Evolutionary conservation across 2,329 filamentous ascomycete genomes (phyloP).

Genomic region (Monilinia laxa): DNA sequence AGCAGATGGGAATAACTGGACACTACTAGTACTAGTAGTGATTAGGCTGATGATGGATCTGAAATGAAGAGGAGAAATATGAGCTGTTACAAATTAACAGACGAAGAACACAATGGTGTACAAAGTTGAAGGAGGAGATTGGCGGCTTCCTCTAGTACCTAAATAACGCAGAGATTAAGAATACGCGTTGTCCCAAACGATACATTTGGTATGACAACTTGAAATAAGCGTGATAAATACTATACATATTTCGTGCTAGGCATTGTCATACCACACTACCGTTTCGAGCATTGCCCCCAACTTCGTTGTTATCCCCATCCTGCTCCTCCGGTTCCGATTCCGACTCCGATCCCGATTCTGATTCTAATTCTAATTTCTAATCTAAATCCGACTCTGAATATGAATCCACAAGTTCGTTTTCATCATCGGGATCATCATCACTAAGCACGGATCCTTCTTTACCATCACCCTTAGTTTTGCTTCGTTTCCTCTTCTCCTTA

Average conservation of each 20-base stretch:
- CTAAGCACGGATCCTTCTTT: background rate
- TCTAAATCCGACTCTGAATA: background rate
- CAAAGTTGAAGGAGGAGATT: too few relatives aligned
- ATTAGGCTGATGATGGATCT: too few relatives aligned
- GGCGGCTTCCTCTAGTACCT: too few relatives aligned
- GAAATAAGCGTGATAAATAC: background rate
- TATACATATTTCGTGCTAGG: background rate
- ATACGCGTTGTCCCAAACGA: background rate
- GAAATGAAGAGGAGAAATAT: too few relatives aligned
- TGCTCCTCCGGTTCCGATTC: background rate
- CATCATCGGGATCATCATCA: background rate
- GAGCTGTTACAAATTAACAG: too few relatives aligned
- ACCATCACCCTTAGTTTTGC: slow-evolving; percentile 36
- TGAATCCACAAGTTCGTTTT: background rate
- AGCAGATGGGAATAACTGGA: too few relatives aligned
- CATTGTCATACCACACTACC: background rate
- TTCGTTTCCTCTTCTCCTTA: slow-evolving; percentile 30
- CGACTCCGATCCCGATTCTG: background rate
- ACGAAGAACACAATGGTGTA: too few relatives aligned
- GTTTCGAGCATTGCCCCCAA: background rate
- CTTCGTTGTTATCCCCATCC: background rate
- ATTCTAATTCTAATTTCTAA: too few relatives aligned
- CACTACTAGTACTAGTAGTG: too few relatives aligned
- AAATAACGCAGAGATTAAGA: too few relatives aligned
- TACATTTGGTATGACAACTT: background rate